Evolutionary conservation across 2,329 filamentous ascomycete genomes (phyloP).

Genomic region (Phaeoacremonium minimum): DNA sequence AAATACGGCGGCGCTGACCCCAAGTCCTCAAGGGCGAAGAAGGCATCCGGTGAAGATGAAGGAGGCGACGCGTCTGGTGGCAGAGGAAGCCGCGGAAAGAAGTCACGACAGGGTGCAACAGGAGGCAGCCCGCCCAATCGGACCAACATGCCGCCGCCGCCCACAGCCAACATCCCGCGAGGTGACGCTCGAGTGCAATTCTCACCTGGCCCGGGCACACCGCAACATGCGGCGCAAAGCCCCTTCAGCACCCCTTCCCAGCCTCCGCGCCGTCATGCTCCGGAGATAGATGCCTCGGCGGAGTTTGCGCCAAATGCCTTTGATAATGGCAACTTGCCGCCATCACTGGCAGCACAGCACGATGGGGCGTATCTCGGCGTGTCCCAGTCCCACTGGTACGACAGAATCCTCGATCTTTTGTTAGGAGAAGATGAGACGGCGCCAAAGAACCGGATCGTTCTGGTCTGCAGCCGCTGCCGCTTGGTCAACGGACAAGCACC

Average conservation of each 20-base stretch:
- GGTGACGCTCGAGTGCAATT: constrained; percentile 17
- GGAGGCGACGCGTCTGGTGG: too few relatives aligned
- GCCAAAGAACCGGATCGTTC: constrained; percentile 81
- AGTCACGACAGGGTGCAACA: constrained; percentile 9
- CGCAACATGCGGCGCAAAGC: constrained; percentile 9
- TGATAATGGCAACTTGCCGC: constrained; percentile 17
- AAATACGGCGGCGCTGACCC: constrained; percentile 78
- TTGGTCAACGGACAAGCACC: constrained; percentile 95
- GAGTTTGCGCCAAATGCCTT: constrained; percentile 76
- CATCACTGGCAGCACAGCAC: constrained; percentile 16
- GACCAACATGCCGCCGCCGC: constrained; percentile 51
- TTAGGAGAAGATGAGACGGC: constrained; percentile 93
- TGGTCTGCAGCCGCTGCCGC: constrained; percentile 79
- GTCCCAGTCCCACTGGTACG: constrained; percentile 75
- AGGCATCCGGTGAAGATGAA: constrained; percentile 12
- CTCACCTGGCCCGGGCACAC: constrained; percentile 17
- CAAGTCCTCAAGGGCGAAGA: constrained; percentile 27
- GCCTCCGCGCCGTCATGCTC: constrained; percentile 14
- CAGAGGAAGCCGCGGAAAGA: constrained; percentile 7
- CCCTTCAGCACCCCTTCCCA: constrained; percentile 10
- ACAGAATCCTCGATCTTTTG: constrained; percentile 85
- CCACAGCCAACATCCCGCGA: constrained; percentile 59
- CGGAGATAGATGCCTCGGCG: constrained; percentile 37
- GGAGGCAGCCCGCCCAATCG: constrained; percentile 25
- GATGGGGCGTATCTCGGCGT: constrained; percentile 18